Evolutionary conservation across 2,329 filamentous ascomycete species (phyloP), one percentile per base, ranked within the genome.

Genomic region (Nannizziopsis barbatae): DNA sequence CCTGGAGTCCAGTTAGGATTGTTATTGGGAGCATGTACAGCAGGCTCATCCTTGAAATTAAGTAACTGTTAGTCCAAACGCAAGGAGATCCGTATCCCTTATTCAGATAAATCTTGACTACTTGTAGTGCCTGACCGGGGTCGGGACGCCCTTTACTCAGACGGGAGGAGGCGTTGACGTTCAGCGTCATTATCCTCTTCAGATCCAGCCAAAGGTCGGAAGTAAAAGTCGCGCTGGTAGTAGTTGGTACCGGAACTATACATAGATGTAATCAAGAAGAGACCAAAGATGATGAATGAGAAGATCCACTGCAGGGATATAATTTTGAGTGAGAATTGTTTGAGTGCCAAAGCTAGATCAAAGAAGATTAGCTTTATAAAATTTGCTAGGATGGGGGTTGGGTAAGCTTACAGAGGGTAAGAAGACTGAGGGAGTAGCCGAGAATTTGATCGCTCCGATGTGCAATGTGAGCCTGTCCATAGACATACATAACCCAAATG

Each of bases 291-390:
- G 53, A 80, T 73, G 60, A 93, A 92, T 31, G 87, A 84, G 63
- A 94, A 94, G 66, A 93, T 90, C 87, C 87, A 94, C 69, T 95
- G 88, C 55, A 94, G 73, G 5, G 86, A 84, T 56, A 93, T 73
- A 51, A 82, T 66, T 62, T 87, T 80, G 58, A 76, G 74, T 44
- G 80, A 70, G 68, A 93, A 81, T 65, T 95, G 88, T 11, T 79
- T 76, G 12, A 92, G 79, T 10, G 85, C 86, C 37, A 93, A 79
- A 14, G 74, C 75, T 77, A 50, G 39, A 27, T 31, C 32, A 31
- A 40, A 42, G 2, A 32, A 44, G 18, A 31, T 49, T 38, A 17
- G 52, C 56, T 20, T n/a, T 55, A 51, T 20, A 3, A 11, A 2
- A 33, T 20, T 15, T 3, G 5, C 3, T 15, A 9, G 10, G 5